phyloP scores from a whole-genome alignment of 805 yeast genomes.

The Ogataea pini region DNA sequence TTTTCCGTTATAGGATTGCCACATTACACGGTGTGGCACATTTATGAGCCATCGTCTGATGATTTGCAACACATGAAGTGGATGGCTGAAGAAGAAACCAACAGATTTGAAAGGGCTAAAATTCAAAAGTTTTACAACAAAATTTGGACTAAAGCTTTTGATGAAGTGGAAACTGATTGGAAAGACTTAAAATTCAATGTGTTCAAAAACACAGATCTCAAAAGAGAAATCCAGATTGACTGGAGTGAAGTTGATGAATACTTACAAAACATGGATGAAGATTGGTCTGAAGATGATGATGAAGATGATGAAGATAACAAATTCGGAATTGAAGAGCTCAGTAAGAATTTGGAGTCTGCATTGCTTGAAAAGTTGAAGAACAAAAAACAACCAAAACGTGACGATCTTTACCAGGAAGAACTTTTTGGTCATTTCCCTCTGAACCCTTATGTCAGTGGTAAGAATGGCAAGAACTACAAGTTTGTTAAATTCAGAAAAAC shows the following conservation, averaged over 20 bases:
- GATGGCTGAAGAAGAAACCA: conserved; percentile 77
- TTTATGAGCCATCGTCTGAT: conserved; percentile 89
- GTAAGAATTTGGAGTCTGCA: conserved; percentile 19
- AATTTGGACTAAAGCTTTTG: conserved; percentile 80
- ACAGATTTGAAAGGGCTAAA: conserved; percentile 63
- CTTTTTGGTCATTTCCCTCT: conserved; percentile 33
- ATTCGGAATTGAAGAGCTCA: conserved; percentile 18
- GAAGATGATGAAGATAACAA: conserved; percentile 13
- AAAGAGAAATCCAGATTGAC: conserved; percentile 54
- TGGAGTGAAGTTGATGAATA: conserved; percentile 68
- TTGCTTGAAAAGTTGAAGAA: conserved; percentile 15
- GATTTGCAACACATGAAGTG: conserved; percentile 83
- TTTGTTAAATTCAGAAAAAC: conserved; percentile 35
- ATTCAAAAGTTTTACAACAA: conserved; percentile 66
- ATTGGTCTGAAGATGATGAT: conserved; percentile 21
- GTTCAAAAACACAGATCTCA: conserved; percentile 74
- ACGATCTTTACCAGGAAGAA: conserved; percentile 25
- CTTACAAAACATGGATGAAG: conserved; percentile 29
- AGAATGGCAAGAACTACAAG: conserved; percentile 33
- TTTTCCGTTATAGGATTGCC: conserved; percentile 85
- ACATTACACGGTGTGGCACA: conserved; percentile 92
- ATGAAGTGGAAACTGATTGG: conserved; percentile 78
- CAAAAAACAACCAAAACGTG: conserved; percentile 10
- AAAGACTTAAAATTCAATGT: conserved; percentile 63
- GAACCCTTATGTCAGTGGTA: conserved; percentile 32